phyloP scores from a whole-genome alignment of 345 rosid species.

The Nasturtium officinale region DNA sequence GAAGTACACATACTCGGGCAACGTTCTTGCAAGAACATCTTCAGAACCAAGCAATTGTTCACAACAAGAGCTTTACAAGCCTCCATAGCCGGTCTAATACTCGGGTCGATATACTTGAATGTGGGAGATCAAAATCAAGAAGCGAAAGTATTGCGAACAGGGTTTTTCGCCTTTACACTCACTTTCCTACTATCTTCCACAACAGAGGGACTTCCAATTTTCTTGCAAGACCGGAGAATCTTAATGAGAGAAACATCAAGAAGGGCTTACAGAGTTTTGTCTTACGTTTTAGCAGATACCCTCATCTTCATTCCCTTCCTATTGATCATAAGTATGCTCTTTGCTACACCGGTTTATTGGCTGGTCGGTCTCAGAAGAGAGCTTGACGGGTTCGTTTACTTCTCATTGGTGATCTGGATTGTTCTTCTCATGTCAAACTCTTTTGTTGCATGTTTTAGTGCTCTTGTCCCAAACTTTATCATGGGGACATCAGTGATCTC shows the following conservation, averaged over 20 bases:
- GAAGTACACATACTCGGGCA: conserved; percentile 71
- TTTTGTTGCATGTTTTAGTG: conserved; percentile 88
- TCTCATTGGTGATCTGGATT: conserved; percentile 71
- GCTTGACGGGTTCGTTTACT: conserved; percentile 68
- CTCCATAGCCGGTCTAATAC: conserved; percentile 64
- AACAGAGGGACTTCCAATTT: conserved; percentile 88
- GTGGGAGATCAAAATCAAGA: conserved; percentile 53
- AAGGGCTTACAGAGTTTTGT: conserved; percentile 70
- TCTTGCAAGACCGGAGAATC: conserved; percentile 80
- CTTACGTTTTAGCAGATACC: conserved; percentile 73
- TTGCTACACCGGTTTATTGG: conserved; percentile 84
- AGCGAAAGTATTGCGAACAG: conserved; percentile 58
- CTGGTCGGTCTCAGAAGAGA: conserved; percentile 69
- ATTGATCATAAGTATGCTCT: conserved; percentile 65
- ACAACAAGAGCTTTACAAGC: conserved; percentile 75
- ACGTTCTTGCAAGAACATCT: conserved; percentile 78
- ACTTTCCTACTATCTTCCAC: conserved; percentile 85
- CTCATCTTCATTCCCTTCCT: conserved; percentile 75
- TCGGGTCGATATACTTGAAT: conserved; percentile 75
- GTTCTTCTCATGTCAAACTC: conserved; percentile 75
- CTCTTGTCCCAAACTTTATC: conserved; percentile 89
- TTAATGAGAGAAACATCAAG: conserved; percentile 78
- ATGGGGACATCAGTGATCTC: conserved; percentile 91
- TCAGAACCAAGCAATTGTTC: conserved; percentile 81
- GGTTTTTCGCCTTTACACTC: conserved; percentile 85